Evolutionary conservation across 495 filamentous ascomycete species (phyloP).

Genomic region (Neurospora tetraspora): DNA sequence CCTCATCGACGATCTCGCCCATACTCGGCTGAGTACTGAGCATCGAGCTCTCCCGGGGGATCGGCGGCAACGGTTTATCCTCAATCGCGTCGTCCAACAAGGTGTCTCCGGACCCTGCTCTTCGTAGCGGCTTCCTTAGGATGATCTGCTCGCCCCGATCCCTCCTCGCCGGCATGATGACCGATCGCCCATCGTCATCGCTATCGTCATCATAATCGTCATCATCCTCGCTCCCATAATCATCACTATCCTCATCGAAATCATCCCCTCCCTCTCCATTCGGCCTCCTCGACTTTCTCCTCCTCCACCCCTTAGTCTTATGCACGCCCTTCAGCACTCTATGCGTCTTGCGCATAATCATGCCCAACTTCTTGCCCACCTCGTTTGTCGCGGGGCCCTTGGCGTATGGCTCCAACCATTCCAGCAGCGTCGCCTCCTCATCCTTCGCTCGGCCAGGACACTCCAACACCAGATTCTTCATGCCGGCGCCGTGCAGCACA

Average conservation of each 20-base stretch:
- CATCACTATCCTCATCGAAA: not conserved
- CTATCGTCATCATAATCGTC: not conserved
- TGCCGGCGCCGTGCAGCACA: not conserved
- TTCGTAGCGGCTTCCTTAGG: not conserved
- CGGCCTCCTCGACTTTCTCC: not conserved
- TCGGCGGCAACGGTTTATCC: not conserved
- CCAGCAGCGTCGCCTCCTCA: not conserved
- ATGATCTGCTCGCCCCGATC: not conserved
- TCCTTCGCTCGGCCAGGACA: not conserved
- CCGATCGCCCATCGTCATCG: not conserved
- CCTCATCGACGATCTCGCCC: not conserved
- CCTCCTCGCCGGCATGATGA: not conserved
- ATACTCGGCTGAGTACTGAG: not conserved
- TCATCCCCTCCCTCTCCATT: not conserved
- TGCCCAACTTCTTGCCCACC: not conserved
- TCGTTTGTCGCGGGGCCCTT: not conserved
- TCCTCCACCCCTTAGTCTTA: not conserved
- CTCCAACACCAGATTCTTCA: not conserved
- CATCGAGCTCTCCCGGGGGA: not conserved
- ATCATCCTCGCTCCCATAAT: not conserved
- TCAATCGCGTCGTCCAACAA: not conserved
- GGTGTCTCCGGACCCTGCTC: not conserved
- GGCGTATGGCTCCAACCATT: not conserved
- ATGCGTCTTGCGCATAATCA: not conserved
- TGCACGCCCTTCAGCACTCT: not conserved